phyloP scores from a whole-genome alignment of 2,329 filamentous ascomycete species.

The Metarhizium album region DNA sequence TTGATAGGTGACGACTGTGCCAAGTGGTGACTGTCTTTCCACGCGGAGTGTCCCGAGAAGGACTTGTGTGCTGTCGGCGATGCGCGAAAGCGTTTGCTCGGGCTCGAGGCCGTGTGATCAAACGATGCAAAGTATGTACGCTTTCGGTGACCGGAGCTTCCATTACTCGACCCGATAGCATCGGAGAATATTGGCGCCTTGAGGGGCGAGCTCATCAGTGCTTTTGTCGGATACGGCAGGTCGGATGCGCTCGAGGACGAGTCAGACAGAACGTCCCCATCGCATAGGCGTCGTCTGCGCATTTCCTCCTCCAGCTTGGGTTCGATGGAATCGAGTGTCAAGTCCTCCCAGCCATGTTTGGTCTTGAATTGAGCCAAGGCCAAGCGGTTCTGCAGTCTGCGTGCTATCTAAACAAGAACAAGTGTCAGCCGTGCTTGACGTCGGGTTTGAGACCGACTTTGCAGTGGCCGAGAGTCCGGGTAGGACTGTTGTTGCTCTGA shows the following conservation, averaged over 20 bases:
- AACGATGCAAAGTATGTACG: constrained; percentile 51
- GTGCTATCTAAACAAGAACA: constrained; percentile 64
- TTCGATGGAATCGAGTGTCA: constrained; percentile 77
- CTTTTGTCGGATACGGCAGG: constrained; percentile 54
- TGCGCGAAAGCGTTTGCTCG: constrained; percentile 57
- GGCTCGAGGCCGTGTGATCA: constrained; percentile 43
- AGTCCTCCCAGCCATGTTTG: constrained; percentile 87
- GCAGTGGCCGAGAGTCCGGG: neutral
- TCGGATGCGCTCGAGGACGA: constrained; percentile 79
- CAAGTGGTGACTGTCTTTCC: constrained; percentile 68
- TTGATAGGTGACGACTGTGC: constrained; percentile 83
- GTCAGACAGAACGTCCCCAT: constrained; percentile 71
- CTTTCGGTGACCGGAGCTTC: constrained; percentile 55
- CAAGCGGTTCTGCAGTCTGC: constrained; percentile 84
- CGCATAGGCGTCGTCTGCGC: constrained; percentile 57
- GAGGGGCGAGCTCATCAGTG: constrained; percentile 75
- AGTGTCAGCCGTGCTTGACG: neutral
- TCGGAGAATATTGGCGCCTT: constrained; percentile 79
- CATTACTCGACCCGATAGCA: constrained; percentile 60
- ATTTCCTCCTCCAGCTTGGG: constrained; percentile 73
- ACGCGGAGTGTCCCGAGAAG: constrained; percentile 46
- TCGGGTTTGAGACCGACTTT: neutral
- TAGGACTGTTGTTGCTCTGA: constrained; percentile 5
- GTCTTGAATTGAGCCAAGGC: constrained; percentile 96
- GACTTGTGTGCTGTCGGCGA: constrained; percentile 52